Evolutionary conservation across 257 asterid species (phyloP), one percentile per base, ranked within the genome.

Genomic region (Paraleonurus japonicus): DNA sequence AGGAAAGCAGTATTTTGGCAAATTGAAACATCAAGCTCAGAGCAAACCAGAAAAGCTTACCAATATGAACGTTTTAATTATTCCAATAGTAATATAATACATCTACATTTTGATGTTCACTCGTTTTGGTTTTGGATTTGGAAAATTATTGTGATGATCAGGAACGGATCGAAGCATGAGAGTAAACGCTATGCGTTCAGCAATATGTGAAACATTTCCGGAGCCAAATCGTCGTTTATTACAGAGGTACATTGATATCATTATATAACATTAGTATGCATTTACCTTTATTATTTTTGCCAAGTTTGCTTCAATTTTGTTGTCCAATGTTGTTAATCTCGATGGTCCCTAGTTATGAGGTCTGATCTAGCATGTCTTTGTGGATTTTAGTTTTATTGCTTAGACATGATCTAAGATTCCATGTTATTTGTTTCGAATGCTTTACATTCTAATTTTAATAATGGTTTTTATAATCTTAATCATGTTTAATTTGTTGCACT

Each of bases 141-240:
- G 30, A 30, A 57, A 68, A 74, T 48, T 80, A 43, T 78, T 70
- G 16, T 70, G 68, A 75, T 74, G 76, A 66, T 75, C 70, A 95
- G 99, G 95, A 81, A 81, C 92, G 79, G 99, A 95, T 1, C 96
- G 99, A 43, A 76, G 85, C 81, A 79, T 75, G 79, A 90, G 94
- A 82, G 85, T 88, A 57, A 76, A 64, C 35, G 98, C 96, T 53
- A 89, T 92, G 92, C 98, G 95, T 69, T 80, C 88, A 57, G 98
- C 99, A 73, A 90, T 95, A 74, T 92, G 89, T 74, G 99, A 95
- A 87, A 95, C 99, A 32, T 95, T 95, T 79, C 99, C 99, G 2
- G 99, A 95, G 86, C 98, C 99, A 75, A 95, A 95, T 74, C 95
- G 99, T 54, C 87, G 93, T 73, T 81, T 95, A 78, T 81, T 95